A percentile compares a stretch with the other conserved stretches of the same genome.
Conservation (phyloP, 1,284 basidiomycete species). For the Naganishia sp. region DNA sequence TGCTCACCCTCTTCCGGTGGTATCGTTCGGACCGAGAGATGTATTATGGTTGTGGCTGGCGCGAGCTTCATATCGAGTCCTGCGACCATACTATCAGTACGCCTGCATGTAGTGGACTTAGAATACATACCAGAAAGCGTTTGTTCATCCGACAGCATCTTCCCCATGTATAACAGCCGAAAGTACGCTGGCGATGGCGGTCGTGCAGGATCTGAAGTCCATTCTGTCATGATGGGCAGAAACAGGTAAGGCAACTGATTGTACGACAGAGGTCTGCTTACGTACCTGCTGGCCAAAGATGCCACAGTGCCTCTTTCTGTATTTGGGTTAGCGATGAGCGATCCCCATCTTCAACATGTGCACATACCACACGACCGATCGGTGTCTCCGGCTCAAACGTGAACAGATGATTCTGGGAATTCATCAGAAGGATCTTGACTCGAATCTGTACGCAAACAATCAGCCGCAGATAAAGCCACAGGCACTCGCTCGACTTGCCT, state of each 20-base stretch:
- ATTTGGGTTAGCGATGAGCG: neutral
- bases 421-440: constrained; percentile 73
- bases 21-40: constrained; percentile 30
- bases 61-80: constrained; percentile 29
- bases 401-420: constrained; percentile 70
- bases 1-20: constrained; percentile 28
- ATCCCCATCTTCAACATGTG: neutral
- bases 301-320: constrained; percentile 77
- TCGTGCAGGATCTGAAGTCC: constrained; percentile 65
- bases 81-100: neutral
- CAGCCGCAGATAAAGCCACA: neutral
- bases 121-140: constrained; percentile 65
- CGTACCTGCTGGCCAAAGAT: constrained; percentile 75
- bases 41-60: constrained; percentile 28
- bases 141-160: constrained; percentile 79
- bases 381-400: constrained; percentile 75
- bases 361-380: constrained; percentile 64
- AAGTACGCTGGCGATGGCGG: constrained; percentile 77
- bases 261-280: neutral
- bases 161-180: constrained; percentile 75
- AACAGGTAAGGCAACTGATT: neutral
- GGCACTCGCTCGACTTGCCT: neutral
- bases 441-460: constrained; percentile 58
- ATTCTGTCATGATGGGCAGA: constrained; percentile 59
- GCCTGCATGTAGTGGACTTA: neutral